These are phyloP conservation scores for Blumeria hordei DNA, from an alignment of 2,329 filamentous ascomycete species.

Conservation along the genomic window DNA sequence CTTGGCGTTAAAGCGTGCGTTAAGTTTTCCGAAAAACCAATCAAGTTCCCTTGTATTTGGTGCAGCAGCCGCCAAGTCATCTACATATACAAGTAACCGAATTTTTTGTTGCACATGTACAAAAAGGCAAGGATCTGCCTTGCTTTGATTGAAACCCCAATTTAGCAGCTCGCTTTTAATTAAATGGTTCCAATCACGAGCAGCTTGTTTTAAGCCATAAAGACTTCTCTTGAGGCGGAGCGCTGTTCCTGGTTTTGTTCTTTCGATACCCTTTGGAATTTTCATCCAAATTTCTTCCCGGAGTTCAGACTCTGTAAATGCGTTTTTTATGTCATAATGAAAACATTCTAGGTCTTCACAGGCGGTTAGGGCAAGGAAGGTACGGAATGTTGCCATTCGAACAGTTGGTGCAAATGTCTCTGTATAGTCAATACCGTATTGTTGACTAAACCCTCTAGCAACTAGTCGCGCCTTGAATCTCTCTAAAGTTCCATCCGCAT, in stretches of 20 bases:
- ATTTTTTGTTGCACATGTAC: not conserved
- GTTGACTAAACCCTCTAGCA: not conserved
- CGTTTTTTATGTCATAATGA: not conserved
- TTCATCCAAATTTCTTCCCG: not conserved
- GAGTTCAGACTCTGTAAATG: not conserved
- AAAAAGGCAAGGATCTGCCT: not conserved
- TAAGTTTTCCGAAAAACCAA: not conserved
- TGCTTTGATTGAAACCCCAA: not conserved
- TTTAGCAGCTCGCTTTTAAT: not conserved
- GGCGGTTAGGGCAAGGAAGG: not conserved
- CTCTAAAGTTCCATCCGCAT: not conserved
- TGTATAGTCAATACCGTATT: not conserved
- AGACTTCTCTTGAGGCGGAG: not conserved
- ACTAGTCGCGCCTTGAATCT: not conserved
- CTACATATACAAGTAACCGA: not conserved
- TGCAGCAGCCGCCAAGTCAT: not conserved
- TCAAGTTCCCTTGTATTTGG: not conserved
- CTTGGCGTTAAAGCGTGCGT: not conserved
- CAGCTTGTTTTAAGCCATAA: not conserved
- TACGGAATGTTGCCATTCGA: not conserved
- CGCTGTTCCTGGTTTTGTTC: not conserved
- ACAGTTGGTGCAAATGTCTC: not conserved
- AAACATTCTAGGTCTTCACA: not conserved
- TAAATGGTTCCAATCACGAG: not conserved
- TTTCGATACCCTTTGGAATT: not conserved